Base-by-base conservation (phyloP, 768 basidiomycete species). In the Lactarius hengduanensis region DNA sequence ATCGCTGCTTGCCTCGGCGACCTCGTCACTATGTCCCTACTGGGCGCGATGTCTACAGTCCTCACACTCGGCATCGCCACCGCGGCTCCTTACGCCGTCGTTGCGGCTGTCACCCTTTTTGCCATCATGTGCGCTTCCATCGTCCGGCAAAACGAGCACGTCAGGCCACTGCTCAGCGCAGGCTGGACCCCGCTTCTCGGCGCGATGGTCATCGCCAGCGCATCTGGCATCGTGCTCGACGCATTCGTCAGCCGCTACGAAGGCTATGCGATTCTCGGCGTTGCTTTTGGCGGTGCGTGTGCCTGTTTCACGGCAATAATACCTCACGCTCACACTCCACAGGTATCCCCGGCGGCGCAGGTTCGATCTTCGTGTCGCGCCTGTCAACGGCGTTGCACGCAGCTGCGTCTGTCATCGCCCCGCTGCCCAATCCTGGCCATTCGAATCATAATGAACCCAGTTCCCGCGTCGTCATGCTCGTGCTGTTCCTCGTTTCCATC, bases 1-100 rank as follows among this genome's bases (percentile, higher is more conserved):
- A 82, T 98, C 10, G 97, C 97, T 0, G 86, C 94, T 3, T 94
- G 92, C 71, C 82, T 98, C 2, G 96, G 97, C 5, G 97, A 98
- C 73, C 82, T 99, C 40, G 82, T 98, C 59, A 96, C 96, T 0
- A 85, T 99, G 57, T 82, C 87, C 65, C 86, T 98, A 62, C 79
- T 98, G 32, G 92, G 90, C n/a, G 64, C 79, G 20, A 80, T 89
- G n/a, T 88, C 92, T 7, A 83, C 89, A 2, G 66, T 85, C n/a
- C 83, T 96, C 65, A 85, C 94, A 55, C 78, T 80, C 55, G 81
- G 84, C 69, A 78, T 92, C 45, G 79, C 86, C 73, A 90, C 91
- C 0, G 81, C 85, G 10, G 71, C 90, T 18, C 91, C 92, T 11
- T 63, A 82, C 50, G 73, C 91, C 36, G 71, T 84, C 58, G 79